Evolutionary conservation across 129 eudicot species (phyloP).

Genomic region (Arctium lappa): DNA sequence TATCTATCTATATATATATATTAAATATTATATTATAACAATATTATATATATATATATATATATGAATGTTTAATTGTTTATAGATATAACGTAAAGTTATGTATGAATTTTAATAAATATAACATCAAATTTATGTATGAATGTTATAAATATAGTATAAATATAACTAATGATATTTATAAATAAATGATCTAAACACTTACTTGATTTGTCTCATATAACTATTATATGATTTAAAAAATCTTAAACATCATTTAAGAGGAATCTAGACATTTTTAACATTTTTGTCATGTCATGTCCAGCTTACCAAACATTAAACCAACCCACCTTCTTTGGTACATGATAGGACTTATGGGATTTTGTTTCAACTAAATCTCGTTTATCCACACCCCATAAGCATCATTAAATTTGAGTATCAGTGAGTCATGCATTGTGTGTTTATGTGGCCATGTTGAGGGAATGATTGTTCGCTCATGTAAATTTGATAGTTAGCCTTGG

Average conservation of each 20-base stretch:
- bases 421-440: background rate
- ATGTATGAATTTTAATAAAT: background rate
- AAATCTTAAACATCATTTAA: background rate
- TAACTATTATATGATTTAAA: background rate
- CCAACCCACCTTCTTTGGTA: background rate
- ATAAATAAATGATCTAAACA: background rate
- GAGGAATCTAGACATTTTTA: background rate
- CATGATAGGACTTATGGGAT: background rate
- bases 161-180: background rate
- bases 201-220: background rate
- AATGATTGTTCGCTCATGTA: background rate
- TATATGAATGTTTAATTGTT: background rate
- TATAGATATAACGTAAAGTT: no score
- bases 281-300: background rate
- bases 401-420: background rate
- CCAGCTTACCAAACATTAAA: background rate
- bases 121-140: no score
- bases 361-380: background rate
- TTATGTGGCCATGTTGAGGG: background rate
- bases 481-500: background rate
- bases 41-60: no score
- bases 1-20: no score
- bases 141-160: background rate
- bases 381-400: background rate
- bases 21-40: no score